These are phyloP conservation scores for Allantophomopsis cytisporea DNA, from an alignment of 2,329 filamentous ascomycete genomes.

Conservation along the genomic window DNA sequence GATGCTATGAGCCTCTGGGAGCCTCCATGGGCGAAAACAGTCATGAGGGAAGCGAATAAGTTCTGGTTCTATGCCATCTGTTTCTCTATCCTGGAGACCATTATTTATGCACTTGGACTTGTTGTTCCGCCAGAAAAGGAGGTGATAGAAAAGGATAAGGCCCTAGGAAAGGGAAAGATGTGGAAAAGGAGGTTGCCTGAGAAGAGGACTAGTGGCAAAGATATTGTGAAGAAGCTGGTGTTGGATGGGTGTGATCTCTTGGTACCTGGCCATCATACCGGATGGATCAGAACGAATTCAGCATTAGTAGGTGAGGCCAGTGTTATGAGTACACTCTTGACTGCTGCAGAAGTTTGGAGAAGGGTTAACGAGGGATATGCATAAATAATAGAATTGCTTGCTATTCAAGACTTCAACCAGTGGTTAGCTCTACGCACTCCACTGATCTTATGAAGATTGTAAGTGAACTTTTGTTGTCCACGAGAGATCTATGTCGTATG, in stretches of 20 bases:
- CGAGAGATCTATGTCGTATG: no score
- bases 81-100: constrained; percentile 30
- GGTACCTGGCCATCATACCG: constrained; percentile 44
- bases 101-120: constrained; percentile 27
- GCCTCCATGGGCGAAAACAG: constrained; percentile 23
- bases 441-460: no score
- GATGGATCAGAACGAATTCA: constrained; percentile 40
- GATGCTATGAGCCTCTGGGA: constrained; percentile 36
- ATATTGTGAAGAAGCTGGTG: constrained; percentile 32
- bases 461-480: no score
- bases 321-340: constrained; percentile 47
- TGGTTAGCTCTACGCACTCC: no score
- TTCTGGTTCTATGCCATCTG: constrained; percentile 56
- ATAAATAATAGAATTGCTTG: no score
- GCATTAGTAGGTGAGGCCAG: constrained; percentile 42
- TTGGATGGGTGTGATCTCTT: constrained; percentile 48
- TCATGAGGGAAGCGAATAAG: constrained; percentile 48
- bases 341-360: constrained; percentile 48
- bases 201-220: constrained; percentile 13
- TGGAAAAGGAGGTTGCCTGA: constrained; percentile 10
- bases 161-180: constrained; percentile 20
- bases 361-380: constrained; percentile 16
- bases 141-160: constrained; percentile 4
- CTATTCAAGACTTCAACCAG: no score
- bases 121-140: constrained; percentile 9